Base-by-base conservation (phyloP, 225 moss, liverwort and hornwort genomes). In the Physcomitrellopsis africana region DNA sequence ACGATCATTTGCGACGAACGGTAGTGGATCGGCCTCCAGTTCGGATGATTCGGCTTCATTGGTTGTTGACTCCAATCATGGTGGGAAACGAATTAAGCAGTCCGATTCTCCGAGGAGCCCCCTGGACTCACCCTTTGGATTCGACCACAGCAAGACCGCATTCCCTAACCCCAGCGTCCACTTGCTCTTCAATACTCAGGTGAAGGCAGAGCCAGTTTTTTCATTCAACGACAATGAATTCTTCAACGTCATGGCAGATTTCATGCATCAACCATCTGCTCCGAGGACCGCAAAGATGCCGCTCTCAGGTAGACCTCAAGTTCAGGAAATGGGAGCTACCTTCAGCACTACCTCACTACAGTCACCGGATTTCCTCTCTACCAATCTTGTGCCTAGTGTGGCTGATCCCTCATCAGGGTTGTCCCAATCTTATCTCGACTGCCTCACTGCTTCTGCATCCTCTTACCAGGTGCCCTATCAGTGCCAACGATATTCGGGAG, bases 101-200 rank as follows among this genome's bases (percentile, higher is more conserved):
- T 84, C 84, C 5, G 76, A 60, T 62, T 87, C 87, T 10, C 87
- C 87, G 0, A 48, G 74, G 70, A 81, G 87, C 49, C 84, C 84
- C 0, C 72, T 87, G 10, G 83, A 83, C 52, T 62, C 77, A 0
- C 57, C 56, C 32, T 82, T 73, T 60, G 84, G 81, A 53, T 83
- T 86, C 65, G 60, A 80, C 19, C 48, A 63, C 32, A 37, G 32
- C 6, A 77, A 83, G 16, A 51, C 47, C 10, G 69, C 63, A 59
- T 67, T 84, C 0, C 19, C 63, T 73, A 19, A 9, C 67, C n/a
- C 8, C 75, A 0, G 5, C 66, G 11, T 3, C 48, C 11, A 2
- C 1, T n/a, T 29, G 17, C 17, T 74, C 57, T 75, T 74, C 20
- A 43, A 63, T 5, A 4, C 19, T 75, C 80, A 15, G 32, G 83